Evolutionary conservation across 2,329 filamentous ascomycete species (phyloP).

Genomic region (Ilyonectria mors-panacis): DNA sequence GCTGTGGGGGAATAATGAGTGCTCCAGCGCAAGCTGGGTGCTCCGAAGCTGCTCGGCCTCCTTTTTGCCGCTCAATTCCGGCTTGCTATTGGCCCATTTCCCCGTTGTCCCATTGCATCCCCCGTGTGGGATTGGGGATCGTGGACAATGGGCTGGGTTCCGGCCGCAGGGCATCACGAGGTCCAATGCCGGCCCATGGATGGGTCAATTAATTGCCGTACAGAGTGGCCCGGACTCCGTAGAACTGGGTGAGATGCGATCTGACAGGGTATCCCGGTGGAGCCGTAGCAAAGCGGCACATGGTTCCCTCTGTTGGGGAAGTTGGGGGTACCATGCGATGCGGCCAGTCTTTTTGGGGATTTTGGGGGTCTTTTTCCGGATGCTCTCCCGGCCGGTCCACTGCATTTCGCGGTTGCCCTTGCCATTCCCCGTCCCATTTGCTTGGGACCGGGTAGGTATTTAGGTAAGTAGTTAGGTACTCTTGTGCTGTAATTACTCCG

Average conservation of each 20-base stretch:
- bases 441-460: too few relatives aligned
- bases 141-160: slow-evolving; percentile 17
- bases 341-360: neutral
- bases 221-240: neutral
- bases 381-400: neutral
- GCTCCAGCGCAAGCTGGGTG: neutral
- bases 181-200: slow-evolving; percentile 24
- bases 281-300: neutral
- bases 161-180: slow-evolving; percentile 22
- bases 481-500: too few relatives aligned
- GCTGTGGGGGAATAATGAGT: slow-evolving; percentile 1
- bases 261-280: slow-evolving; percentile 2
- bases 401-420: neutral
- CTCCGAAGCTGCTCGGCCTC: slow-evolving; percentile 10
- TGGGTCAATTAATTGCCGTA: slow-evolving; percentile 6
- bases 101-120: neutral
- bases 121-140: neutral
- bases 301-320: slow-evolving; percentile 2
- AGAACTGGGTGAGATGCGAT: slow-evolving; percentile 6
- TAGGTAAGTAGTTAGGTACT: too few relatives aligned
- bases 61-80: slow-evolving; percentile 6
- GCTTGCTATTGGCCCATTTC: neutral
- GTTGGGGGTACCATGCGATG: neutral
- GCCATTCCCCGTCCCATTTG: neutral
- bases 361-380: slow-evolving; percentile 2